Evolutionary conservation across 2,329 filamentous ascomycete species (phyloP).

Genomic region (Colletotrichum higginsianum): DNA sequence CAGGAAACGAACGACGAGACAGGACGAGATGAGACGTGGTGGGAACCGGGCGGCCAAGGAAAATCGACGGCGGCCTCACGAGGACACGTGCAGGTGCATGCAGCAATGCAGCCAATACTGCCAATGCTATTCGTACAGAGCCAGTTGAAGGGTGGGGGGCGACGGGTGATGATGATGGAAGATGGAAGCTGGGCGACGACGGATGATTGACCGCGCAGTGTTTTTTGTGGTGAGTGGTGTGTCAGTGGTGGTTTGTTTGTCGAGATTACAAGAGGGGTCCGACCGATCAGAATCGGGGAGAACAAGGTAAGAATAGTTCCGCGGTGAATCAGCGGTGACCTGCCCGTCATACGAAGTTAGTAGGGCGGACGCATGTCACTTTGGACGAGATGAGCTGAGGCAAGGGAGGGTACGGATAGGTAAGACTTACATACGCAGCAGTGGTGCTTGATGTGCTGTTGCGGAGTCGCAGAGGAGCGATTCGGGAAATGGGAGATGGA

Average conservation of each 20-base stretch:
- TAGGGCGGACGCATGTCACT: constrained; percentile 38
- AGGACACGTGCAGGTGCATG: constrained; percentile 19
- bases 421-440: neutral
- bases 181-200: neutral
- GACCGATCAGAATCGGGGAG: constrained; percentile 11
- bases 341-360: constrained; percentile 22
- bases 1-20: constrained; percentile 24
- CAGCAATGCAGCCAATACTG: neutral
- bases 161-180: too few species aligned
- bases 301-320: constrained; percentile 8
- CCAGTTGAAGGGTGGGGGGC: neutral
- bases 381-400: constrained; percentile 28
- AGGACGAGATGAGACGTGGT: constrained; percentile 12
- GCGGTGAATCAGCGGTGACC: constrained; percentile 41
- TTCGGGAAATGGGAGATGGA: constrained; percentile 25
- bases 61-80: constrained; percentile 34
- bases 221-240: neutral
- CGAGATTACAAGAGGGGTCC: neutral
- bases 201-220: constrained; percentile 3
- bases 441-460: too few species aligned
- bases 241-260: constrained; percentile 1
- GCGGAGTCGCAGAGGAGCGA: neutral
- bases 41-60: constrained; percentile 31
- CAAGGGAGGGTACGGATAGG: constrained; percentile 7
- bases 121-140: neutral